Base-by-base conservation (phyloP, 805 yeast genomes). In the Komagataella pseudopastoris region DNA sequence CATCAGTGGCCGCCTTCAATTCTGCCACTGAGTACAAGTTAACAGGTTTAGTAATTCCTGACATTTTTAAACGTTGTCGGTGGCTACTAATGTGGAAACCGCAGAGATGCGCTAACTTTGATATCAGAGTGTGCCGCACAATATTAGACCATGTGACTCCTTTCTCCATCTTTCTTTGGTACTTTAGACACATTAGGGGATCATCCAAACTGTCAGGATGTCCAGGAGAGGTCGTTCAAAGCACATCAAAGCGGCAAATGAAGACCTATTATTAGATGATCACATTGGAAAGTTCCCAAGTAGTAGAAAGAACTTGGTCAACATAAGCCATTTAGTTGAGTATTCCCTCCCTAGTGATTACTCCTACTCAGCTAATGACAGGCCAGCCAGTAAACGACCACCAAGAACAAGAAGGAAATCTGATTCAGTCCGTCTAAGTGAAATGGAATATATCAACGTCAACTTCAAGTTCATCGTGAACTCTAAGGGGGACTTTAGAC, bases 381-480 rank as follows among this genome's bases (percentile, higher is more conserved):
- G 45, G 56, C 56, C 47, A 52, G 24, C 16, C 39, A 23, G 12
- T 6, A 8, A 44, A 45, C 16, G 53, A 56, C 10, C 51, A 55
- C 18, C 56, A 57, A 50, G 52, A 47, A 10, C 46, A 47, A 7
- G 54, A 60, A 50, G 51, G 24, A 16, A 56, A 53, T 39, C 60
- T 65, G 53, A 59, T 63, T 46, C 58, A 65, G 43, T 80, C 6
- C 78, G 75, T 53, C 63, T 85, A 16, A 72, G 73, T 4, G 91
- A 91, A 0, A 77, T 81, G 67, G 70, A 77, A 3, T 85, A 80
- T 57, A 83, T 88, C 53, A 93, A 91, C 62, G 91, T 89, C 18
- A 84, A 85, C 62, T 90, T 84, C 62, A 78, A 88, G 57, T 85
- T 93, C 59, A 76, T 91, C 17, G 85, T 91, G n/a, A 85, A 87